Evolutionary conservation across 2,329 filamentous ascomycete species (phyloP).

Genomic region (Colletotrichum sp.): DNA sequence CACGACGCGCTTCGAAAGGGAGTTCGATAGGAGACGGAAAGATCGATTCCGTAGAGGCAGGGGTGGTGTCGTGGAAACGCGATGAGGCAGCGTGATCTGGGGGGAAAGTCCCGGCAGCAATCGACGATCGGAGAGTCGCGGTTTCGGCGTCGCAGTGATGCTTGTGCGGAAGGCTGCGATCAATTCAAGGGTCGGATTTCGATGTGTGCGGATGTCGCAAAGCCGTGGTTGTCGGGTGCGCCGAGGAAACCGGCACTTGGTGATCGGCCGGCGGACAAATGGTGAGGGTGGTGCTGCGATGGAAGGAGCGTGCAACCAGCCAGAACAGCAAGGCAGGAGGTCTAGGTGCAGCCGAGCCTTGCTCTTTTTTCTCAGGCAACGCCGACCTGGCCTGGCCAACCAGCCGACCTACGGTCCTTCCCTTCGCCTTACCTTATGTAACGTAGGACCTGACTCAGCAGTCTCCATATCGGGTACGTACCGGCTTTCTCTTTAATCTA

Average conservation of each 20-base stretch:
- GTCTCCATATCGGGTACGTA: not conserved
- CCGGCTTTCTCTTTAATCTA: not conserved
- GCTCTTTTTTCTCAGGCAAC: slow-evolving; percentile 10
- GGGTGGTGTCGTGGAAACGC: slow-evolving; percentile 4
- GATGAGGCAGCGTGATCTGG: not conserved
- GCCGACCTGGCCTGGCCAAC: not conserved
- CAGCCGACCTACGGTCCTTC: not conserved
- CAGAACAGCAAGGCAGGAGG: slow-evolving; percentile 8
- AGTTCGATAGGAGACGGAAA: not conserved
- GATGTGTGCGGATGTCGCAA: not conserved
- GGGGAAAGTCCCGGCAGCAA: not conserved
- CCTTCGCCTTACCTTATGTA: not conserved
- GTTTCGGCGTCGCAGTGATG: not conserved
- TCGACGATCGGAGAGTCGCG: not conserved
- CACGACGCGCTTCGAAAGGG: not conserved
- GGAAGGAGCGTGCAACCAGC: slow-evolving; percentile 6
- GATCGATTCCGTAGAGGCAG: not conserved
- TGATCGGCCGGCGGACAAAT: not conserved
- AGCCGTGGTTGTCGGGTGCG: not conserved
- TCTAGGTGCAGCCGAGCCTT: slow-evolving; percentile 12
- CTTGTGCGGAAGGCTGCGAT: not conserved
- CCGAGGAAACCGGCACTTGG: not conserved
- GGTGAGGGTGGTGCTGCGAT: slow-evolving; percentile 4
- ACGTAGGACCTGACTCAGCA: not conserved
- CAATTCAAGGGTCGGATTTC: not conserved